phyloP scores from a whole-genome alignment of 2,329 filamentous ascomycete genomes.

The Colletotrichum coccodes region DNA sequence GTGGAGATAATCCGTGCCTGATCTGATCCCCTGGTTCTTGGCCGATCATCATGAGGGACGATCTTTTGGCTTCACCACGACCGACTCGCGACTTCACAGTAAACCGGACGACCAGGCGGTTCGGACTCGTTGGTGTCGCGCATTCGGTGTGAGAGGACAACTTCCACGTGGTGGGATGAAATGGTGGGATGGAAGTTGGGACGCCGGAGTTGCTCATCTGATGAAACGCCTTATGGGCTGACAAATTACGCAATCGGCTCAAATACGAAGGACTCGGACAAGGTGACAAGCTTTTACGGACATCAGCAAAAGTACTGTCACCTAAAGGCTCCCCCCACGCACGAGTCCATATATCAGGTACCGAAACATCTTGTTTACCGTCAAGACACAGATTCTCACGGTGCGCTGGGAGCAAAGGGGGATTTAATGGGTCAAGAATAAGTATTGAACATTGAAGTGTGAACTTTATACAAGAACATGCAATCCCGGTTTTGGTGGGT shows the following conservation, averaged over 20 bases:
- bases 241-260: not conserved
- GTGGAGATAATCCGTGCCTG: not conserved
- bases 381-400: conserved; percentile 1
- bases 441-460: conserved; percentile 31
- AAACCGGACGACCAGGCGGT: not conserved
- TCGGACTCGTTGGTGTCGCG: not conserved
- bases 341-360: not conserved
- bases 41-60: conserved; percentile 7
- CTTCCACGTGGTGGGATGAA: not conserved
- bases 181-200: conserved; percentile 16
- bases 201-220: not conserved
- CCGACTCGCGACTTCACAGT: not conserved
- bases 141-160: not conserved
- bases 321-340: not conserved
- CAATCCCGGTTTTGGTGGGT: conserved; percentile 17
- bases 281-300: not conserved
- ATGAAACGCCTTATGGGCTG: not conserved
- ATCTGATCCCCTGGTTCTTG: conserved; percentile 4
- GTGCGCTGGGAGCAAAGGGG: not conserved
- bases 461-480: conserved; percentile 33
- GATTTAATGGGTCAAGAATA: conserved; percentile 3
- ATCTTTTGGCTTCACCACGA: not conserved
- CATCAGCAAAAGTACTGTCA: not conserved
- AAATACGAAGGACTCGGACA: not conserved
- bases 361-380: conserved; percentile 8